Percentiles rank a stretch among this genome's conserved stretches.
Conservation (phyloP, 306 rosid genomes). For the Acacia melanoxylon region DNA sequence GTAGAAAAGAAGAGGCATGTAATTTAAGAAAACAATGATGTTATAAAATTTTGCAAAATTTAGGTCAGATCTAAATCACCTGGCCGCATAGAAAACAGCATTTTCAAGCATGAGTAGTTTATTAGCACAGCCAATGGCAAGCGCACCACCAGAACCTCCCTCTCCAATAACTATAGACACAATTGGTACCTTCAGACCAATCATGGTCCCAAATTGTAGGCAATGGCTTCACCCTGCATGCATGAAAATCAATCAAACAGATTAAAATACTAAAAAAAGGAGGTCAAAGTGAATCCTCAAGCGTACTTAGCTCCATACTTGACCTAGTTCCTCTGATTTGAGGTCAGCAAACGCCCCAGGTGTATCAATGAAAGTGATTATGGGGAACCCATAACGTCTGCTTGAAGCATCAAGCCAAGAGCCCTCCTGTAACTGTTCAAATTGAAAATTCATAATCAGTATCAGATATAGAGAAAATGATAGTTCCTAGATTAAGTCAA, state of each 20-base stretch:
- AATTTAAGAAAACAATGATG: background rate
- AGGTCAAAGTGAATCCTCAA: slow-evolving; percentile 18
- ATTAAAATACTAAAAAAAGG: slow-evolving; percentile 27
- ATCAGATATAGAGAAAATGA: slow-evolving; percentile 21
- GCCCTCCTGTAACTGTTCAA: slow-evolving; percentile 86
- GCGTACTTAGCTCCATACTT: slow-evolving; percentile 53
- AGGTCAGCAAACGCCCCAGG: slow-evolving; percentile 99
- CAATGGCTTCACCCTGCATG: slow-evolving; percentile 98
- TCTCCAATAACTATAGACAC: slow-evolving; percentile 92
- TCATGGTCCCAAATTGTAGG: slow-evolving; percentile 90
- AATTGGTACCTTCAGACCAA: slow-evolving; percentile 92
- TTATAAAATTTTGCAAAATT: slow-evolving; percentile 19
- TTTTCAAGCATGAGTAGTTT: slow-evolving; percentile 95
- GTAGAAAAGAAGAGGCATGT: slow-evolving; percentile 4
- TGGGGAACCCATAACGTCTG: slow-evolving; percentile 93
- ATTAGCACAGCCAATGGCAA: slow-evolving; percentile 97
- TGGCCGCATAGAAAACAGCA: slow-evolving; percentile 98
- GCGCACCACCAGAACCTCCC: slow-evolving; percentile 99
- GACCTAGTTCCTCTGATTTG: slow-evolving; percentile 85
- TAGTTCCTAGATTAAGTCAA: slow-evolving; percentile 10
- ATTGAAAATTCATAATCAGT: slow-evolving; percentile 37
- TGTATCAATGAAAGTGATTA: slow-evolving; percentile 87
- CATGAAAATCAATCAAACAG: slow-evolving; percentile 34
- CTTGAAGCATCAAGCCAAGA: slow-evolving; percentile 83
- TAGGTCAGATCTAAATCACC: slow-evolving; percentile 49